Evolutionary conservation across 202 grass and related monocot genomes (phyloP), one percentile per base, ranked within the genome.

Genomic region (Carex arenaria): DNA sequence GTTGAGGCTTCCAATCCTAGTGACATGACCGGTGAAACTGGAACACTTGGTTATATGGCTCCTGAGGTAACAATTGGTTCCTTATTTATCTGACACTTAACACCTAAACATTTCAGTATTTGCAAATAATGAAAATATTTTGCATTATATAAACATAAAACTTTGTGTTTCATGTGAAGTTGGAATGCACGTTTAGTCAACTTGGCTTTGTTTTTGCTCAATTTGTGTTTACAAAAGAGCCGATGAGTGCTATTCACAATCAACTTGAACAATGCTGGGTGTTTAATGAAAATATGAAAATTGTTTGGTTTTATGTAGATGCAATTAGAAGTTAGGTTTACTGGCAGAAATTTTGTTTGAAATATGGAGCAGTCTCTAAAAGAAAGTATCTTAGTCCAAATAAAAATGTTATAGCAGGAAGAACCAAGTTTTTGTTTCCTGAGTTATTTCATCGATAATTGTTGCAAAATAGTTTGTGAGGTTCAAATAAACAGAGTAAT

Each of bases 31-130:
- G 97, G 97, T 40, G 97, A 99, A 94, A 99, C 97, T 14, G 97
- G 97, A 85, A 99, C 97, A 45, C 93, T 99, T 72, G 97, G 97
- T 91, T 99, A 99, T 84, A 99, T 99, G 97, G 97, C 93, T 85
- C 97, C 97, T 64, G 97, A 99, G 97, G 97, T 99, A 92, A 47
- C 18, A 20, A 30, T 56, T 79, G 20, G 14, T 20, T 71, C 43
- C 40, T 82, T 59, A 60, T 7, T 82, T 65, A 28, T 82, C 52
- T 67, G 15, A 70, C 52, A 43, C n/a, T 64, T 66, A 30, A 20
- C 54, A 43, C 49, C 40, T 59, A 26, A 80, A 22, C 28, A 9
- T 22, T 20, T 31, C 6, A 53, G 38, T 15, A 32, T 64, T 63
- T 47, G 9, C 72, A 75, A 54, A 75, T 55, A 12, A 26, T 75